A percentile compares a stretch with the other conserved stretches of the same genome.
phyloP scores from a whole-genome alignment of 1,284 basidiomycete species.

The Moniliophthora roreri region DNA sequence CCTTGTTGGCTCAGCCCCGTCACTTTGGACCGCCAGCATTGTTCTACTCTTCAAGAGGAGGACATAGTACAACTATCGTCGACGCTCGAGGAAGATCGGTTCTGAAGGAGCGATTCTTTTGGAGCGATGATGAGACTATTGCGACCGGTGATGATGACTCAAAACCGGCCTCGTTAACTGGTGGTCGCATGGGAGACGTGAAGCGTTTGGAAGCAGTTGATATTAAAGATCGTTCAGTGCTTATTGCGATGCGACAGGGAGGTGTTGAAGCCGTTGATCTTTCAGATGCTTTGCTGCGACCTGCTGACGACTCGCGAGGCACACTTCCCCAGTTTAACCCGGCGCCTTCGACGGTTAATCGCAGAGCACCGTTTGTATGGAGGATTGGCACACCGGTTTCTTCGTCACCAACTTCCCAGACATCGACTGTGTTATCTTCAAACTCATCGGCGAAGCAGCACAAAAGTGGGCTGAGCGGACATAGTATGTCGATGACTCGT shows the following conservation, averaged over 20 bases:
- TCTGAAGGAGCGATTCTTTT: slow-evolving; percentile 73
- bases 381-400: slow-evolving; percentile 70
- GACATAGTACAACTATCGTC: slow-evolving; percentile 81
- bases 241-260: slow-evolving; percentile 80
- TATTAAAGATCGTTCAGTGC: slow-evolving; percentile 65
- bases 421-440: slow-evolving; percentile 39
- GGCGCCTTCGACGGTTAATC: slow-evolving; percentile 56
- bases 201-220: slow-evolving; percentile 79
- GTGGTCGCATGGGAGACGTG: slow-evolving; percentile 68
- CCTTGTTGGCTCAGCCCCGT: slow-evolving; percentile 75
- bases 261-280: slow-evolving; percentile 78
- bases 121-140: slow-evolving; percentile 63
- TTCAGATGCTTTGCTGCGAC: slow-evolving; percentile 70
- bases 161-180: slow-evolving; percentile 26
- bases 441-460: slow-evolving; percentile 27
- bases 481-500: slow-evolving; percentile 12
- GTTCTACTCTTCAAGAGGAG: slow-evolving; percentile 84
- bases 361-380: slow-evolving; percentile 75
- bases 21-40: slow-evolving; percentile 85
- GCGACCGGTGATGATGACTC: slow-evolving; percentile 38
- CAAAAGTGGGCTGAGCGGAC: not conserved
- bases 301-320: slow-evolving; percentile 73
- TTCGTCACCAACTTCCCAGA: slow-evolving; percentile 37
- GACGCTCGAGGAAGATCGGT: slow-evolving; percentile 81
- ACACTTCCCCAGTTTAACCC: slow-evolving; percentile 66